phyloP scores from a whole-genome alignment of 352 stramenopile genomes.

The Phytopythium delawarense region DNA sequence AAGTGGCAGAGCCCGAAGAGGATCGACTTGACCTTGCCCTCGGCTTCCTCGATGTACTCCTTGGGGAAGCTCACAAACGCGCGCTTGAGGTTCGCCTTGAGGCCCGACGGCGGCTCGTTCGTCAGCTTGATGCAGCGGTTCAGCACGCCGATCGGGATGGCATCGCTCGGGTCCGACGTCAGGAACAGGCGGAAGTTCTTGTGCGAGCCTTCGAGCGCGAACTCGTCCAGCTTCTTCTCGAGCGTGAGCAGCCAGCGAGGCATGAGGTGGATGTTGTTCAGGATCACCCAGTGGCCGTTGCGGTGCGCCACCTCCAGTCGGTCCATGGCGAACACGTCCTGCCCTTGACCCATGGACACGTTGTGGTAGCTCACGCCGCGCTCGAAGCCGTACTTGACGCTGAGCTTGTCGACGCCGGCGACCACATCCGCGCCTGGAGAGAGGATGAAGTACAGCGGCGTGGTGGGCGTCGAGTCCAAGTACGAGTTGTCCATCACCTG shows the following conservation, averaged over 20 bases:
- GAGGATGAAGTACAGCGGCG: constrained; percentile 97
- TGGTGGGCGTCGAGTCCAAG: constrained; percentile 92
- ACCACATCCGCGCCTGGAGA: constrained; percentile 95
- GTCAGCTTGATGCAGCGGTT: constrained; percentile 97
- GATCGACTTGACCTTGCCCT: constrained; percentile 96
- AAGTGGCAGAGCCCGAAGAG: constrained; percentile 97
- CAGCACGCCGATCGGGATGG: constrained; percentile 94
- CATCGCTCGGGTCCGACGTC: constrained; percentile 91
- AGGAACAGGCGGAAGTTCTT: constrained; percentile 95
- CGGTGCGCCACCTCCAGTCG: constrained; percentile 92
- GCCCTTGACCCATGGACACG: constrained; percentile 97
- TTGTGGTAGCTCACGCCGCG: constrained; percentile 97
- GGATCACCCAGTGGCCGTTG: constrained; percentile 97
- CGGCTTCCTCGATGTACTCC: constrained; percentile 95
- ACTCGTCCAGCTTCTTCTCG: constrained; percentile 97
- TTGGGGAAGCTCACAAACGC: constrained; percentile 95
- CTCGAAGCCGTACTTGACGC: constrained; percentile 94
- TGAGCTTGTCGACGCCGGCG: constrained; percentile 92
- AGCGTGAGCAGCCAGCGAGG: constrained; percentile 94
- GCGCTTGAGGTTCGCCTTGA: constrained; percentile 96
- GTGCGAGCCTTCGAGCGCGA: constrained; percentile 90
- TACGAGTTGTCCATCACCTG: constrained; percentile 96
- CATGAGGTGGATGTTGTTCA: constrained; percentile 99
- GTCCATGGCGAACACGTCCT: constrained; percentile 95
- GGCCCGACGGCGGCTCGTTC: constrained; percentile 92